Evolutionary conservation across 371 early-diverging fungal genomes (phyloP).

Genomic region (Mortierella sp.): DNA sequence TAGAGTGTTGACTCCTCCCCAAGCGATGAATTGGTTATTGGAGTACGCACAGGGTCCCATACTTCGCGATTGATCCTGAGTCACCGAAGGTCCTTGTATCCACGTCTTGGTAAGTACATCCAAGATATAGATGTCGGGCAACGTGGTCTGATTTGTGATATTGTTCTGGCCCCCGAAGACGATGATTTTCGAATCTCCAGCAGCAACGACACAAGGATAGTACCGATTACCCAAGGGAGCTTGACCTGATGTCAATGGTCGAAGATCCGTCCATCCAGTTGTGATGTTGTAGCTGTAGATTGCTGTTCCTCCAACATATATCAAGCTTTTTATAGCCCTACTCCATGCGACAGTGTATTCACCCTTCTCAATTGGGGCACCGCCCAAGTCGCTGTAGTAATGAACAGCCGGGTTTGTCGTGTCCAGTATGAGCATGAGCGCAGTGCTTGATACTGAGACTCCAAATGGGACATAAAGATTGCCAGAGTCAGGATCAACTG

Average conservation of each 20-base stretch:
- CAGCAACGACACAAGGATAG: constrained; percentile 11
- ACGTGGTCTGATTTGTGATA: neutral
- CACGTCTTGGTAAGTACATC: constrained; percentile 20
- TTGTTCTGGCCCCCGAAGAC: constrained; percentile 15
- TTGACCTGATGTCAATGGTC: neutral
- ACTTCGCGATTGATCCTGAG: neutral
- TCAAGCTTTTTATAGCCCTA: neutral
- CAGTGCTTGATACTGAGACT: no score
- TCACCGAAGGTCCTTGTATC: constrained; percentile 9
- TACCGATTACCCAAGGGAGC: no score
- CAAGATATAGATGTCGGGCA: constrained; percentile 14
- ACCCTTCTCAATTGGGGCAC: neutral
- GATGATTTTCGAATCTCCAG: constrained; percentile 17
- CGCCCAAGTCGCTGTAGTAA: neutral
- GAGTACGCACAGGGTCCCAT: constrained; percentile 17
- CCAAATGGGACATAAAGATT: constrained; percentile 8
- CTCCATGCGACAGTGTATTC: neutral
- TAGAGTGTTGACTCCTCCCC: no score
- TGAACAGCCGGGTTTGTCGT: neutral
- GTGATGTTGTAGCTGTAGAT: neutral
- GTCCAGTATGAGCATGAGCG: neutral
- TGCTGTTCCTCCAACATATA: neutral
- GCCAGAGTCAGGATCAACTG: constrained; percentile 7
- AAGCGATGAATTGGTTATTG: constrained; percentile 14
- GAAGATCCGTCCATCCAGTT: neutral